Evolutionary conservation across 176 grass and related monocot genomes (phyloP).

Genomic region (Triticum turgidum): DNA sequence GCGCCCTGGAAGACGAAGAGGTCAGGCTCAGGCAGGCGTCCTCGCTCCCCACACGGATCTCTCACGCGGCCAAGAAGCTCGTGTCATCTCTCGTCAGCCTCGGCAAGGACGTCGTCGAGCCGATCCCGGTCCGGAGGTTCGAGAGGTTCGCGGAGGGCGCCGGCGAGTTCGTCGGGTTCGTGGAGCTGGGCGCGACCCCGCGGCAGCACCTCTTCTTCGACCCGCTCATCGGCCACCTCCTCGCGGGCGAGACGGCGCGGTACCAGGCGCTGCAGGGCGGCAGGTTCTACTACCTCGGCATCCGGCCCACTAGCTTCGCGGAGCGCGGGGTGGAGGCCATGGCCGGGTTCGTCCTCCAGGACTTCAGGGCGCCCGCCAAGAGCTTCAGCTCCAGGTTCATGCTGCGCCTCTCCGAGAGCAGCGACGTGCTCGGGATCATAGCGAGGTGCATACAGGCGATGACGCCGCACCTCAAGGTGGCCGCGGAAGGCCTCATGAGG

Average conservation of each 20-base stretch:
- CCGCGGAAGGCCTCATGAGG: neutral
- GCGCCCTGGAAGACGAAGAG: neutral
- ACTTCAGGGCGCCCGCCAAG: neutral
- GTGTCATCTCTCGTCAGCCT: neutral
- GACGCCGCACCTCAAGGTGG: neutral
- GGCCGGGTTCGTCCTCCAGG: neutral
- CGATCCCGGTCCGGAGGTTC: neutral
- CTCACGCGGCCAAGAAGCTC: neutral
- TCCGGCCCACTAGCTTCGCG: neutral
- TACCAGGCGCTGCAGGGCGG: neutral
- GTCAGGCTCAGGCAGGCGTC: too few species aligned
- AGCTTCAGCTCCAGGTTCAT: neutral
- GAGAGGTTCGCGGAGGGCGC: constrained; percentile 17
- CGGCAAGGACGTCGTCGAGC: neutral
- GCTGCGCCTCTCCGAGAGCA: too few species aligned
- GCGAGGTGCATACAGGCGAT: neutral
- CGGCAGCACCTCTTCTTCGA: neutral
- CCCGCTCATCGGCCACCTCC: constrained; percentile 21
- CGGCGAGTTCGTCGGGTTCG: neutral
- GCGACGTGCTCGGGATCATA: constrained; percentile 10
- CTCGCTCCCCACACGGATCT: neutral
- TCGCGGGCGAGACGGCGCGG: neutral
- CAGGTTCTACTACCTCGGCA: neutral
- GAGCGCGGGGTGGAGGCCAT: constrained; percentile 19
- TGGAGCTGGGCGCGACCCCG: neutral